Evolutionary conservation across 73 alveolate species (phyloP).

Genomic region (Urostyla sp.): DNA sequence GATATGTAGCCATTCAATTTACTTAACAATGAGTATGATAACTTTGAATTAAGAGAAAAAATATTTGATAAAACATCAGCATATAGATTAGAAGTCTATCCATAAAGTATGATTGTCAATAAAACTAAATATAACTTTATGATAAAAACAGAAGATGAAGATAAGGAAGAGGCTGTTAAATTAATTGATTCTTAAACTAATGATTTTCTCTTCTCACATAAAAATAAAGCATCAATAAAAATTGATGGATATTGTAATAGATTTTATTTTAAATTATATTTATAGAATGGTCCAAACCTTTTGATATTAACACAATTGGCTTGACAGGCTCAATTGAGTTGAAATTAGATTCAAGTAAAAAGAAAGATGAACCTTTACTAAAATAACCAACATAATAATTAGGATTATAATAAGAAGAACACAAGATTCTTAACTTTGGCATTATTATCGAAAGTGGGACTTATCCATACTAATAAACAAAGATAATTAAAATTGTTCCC

Average conservation of each 20-base stretch:
- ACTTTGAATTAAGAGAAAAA: constrained; percentile 59
- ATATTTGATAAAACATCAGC: constrained; percentile 39
- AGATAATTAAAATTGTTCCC: constrained; percentile 67
- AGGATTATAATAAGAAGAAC: neutral
- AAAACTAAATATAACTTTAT: constrained; percentile 26
- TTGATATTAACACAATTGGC: constrained; percentile 57
- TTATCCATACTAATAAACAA: constrained; percentile 53
- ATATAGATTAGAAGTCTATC: constrained; percentile 19
- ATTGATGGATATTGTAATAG: constrained; percentile 25
- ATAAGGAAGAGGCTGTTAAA: neutral
- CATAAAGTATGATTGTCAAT: constrained; percentile 57
- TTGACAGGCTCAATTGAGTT: constrained; percentile 52
- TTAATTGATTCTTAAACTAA: neutral
- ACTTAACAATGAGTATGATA: constrained; percentile 59
- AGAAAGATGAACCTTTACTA: too few relatives aligned
- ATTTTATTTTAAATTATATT: neutral
- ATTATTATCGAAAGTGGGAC: constrained; percentile 45
- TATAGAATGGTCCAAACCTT: constrained; percentile 59
- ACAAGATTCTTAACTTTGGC: constrained; percentile 50
- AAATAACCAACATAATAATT: too few relatives aligned
- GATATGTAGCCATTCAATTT: constrained; percentile 37
- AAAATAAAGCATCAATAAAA: constrained; percentile 17
- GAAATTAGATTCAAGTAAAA: neutral
- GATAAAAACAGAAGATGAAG: constrained; percentile 6
- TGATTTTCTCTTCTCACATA: constrained; percentile 31